These are phyloP conservation scores for Xylaria bambusicola DNA, from an alignment of 495 filamentous ascomycete genomes.

Conservation along the genomic window DNA sequence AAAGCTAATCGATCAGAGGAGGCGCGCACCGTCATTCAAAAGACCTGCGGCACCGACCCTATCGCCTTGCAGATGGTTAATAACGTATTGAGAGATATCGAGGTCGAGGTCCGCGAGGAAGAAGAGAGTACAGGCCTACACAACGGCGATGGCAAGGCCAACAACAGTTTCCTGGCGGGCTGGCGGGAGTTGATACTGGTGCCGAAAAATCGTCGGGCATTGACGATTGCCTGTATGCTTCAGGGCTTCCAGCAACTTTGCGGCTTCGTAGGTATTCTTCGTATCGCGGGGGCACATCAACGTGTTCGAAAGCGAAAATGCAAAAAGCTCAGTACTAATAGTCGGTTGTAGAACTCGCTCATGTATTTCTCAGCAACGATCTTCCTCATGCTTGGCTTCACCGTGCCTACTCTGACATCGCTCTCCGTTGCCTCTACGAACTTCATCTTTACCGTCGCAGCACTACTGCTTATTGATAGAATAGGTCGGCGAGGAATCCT, in stretches of 20 bases:
- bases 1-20: conserved; percentile 60
- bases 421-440: conserved; percentile 83
- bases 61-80: conserved; percentile 52
- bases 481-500: conserved; percentile 80
- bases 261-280: conserved; percentile 67
- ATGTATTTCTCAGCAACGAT: conserved; percentile 97
- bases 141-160: conserved; percentile 24
- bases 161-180: conserved; percentile 42
- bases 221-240: conserved; percentile 81
- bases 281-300: background rate
- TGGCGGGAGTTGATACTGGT: conserved; percentile 58
- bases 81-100: conserved; percentile 62
- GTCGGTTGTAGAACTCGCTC: conserved; percentile 65
- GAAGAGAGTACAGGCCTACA: conserved; percentile 48
- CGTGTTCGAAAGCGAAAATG: background rate
- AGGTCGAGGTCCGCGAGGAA: conserved; percentile 69
- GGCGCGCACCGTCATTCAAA: conserved; percentile 64
- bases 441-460: conserved; percentile 74
- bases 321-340: conserved; percentile 21
- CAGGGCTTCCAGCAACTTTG: conserved; percentile 89
- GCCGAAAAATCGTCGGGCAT: conserved; percentile 70
- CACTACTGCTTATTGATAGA: conserved; percentile 76
- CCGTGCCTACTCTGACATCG: conserved; percentile 76
- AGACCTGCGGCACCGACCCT: conserved; percentile 60
- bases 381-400: conserved; percentile 78